These are phyloP conservation scores for Hebeloma cylindrosporum DNA, from an alignment of 768 basidiomycete genomes.

Conservation along the genomic window DNA sequence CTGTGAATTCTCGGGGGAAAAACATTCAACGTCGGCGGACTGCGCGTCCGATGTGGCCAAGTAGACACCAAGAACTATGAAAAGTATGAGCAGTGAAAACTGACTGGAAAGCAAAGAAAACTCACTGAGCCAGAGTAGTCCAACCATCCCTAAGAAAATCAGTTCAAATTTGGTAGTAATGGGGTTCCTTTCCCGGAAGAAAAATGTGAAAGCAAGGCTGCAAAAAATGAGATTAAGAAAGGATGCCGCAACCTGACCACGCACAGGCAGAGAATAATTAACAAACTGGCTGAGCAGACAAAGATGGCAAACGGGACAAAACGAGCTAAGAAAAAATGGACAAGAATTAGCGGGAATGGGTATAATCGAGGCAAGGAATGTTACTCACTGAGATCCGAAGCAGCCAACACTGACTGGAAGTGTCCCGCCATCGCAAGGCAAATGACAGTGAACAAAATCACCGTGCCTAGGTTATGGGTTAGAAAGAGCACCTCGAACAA, in stretches of 20 bases:
- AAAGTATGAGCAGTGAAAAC: constrained; percentile 15
- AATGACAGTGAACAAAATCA: constrained; percentile 74
- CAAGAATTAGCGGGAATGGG: constrained; percentile 12
- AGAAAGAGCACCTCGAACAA: neutral
- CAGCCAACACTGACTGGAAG: constrained; percentile 67
- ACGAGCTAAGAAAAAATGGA: constrained; percentile 53
- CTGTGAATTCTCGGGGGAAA: constrained; percentile 49
- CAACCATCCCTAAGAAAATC: constrained; percentile 65
- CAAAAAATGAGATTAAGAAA: neutral
- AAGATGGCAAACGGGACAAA: constrained; percentile 87
- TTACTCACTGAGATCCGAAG: constrained; percentile 77
- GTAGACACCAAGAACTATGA: constrained; percentile 69
- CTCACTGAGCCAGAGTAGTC: constrained; percentile 80
- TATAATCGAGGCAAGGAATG: neutral
- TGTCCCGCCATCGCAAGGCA: constrained; percentile 79
- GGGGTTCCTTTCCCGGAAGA: constrained; percentile 68
- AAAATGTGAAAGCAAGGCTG: constrained; percentile 65
- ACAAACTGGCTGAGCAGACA: constrained; percentile 67
- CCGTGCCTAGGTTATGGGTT: constrained; percentile 44
- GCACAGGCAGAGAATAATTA: constrained; percentile 68
- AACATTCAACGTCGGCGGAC: constrained; percentile 82
- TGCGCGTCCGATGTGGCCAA: constrained; percentile 74
- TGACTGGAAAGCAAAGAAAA: constrained; percentile 10
- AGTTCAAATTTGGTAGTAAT: constrained; percentile 79
- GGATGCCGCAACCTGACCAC: constrained; percentile 25